phyloP scores from a whole-genome alignment of 495 filamentous ascomycete species.

The Patellaria atrata region DNA sequence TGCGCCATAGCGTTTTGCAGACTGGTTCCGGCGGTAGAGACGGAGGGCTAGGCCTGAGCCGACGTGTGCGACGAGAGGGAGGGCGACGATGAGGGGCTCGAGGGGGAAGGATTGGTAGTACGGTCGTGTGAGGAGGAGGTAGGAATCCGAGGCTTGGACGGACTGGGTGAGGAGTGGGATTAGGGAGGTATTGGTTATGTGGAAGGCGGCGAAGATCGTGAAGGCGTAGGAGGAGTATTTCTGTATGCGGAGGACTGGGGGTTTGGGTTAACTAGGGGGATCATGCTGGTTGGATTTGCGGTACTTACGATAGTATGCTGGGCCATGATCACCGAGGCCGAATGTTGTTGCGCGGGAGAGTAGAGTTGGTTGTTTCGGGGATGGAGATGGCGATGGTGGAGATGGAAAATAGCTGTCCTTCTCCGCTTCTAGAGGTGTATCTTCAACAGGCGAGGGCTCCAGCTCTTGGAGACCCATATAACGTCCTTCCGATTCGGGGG shows the following conservation, averaged over 20 bases:
- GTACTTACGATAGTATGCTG: conserved; percentile 22
- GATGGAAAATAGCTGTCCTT: conserved; percentile 42
- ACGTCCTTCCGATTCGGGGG: conserved; percentile 12
- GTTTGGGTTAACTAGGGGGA: conserved; percentile 3
- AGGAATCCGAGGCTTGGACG: conserved; percentile 38
- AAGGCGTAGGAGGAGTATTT: conserved; percentile 82
- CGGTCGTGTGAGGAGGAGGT: conserved; percentile 47
- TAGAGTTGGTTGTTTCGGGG: background rate
- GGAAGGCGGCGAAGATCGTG: conserved; percentile 58
- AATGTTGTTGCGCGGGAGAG: conserved; percentile 21
- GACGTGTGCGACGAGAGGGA: conserved; percentile 42
- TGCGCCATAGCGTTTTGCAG: conserved; percentile 55
- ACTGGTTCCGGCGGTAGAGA: conserved; percentile 51
- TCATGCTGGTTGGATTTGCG: conserved; percentile 3
- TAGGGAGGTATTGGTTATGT: conserved; percentile 55
- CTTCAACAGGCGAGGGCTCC: conserved; percentile 70
- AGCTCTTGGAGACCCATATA: conserved; percentile 54
- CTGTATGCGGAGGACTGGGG: conserved; percentile 60
- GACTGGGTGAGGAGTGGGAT: conserved; percentile 45
- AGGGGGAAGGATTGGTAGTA: conserved; percentile 70
- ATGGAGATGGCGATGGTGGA: conserved; percentile 9
- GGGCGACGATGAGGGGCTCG: conserved; percentile 47
- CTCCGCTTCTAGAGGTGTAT: conserved; percentile 36
- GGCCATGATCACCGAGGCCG: conserved; percentile 24
- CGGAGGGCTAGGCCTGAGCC: conserved; percentile 61